Evolutionary conservation across 306 rosid species (phyloP), one percentile per base, ranked within the genome.

Genomic region (Castanea sativa): DNA sequence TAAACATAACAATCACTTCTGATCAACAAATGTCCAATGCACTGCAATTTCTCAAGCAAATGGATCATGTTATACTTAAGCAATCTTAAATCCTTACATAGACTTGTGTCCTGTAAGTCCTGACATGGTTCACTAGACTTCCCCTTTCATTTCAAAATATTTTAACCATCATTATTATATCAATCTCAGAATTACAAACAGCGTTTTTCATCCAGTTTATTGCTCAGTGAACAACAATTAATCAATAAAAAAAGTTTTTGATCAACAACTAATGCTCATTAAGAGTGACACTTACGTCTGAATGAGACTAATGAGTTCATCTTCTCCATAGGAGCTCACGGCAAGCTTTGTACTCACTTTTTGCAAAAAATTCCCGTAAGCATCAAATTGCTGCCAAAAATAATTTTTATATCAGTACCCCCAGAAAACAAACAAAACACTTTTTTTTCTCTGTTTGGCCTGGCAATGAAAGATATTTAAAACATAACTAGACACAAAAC

Each of bases 321-420:
- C 93, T 75, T 95, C 99, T 5, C 99, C 99, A 76, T 95, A 95
- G 73, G 99, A 88, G 87, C 93, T 91, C 20, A 71, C 97, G 1
- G 97, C 83, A 80, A 95, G 97, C 91, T 89, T 95, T 51, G 98
- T 95, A 76, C 56, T 83, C 58, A 95, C 68, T 85, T 79, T 83
- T 80, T 95, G 98, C 90, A 92, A 75, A 75, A 95, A 61, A 35
- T 89, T 93, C 82, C 99, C 98, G 29, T 33, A 55, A 74, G 91
- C 85, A 83, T 95, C 99, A 87, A 90, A 95, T 95, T 95, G 98
- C 99, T 95, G 77, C 14, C 55, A 51, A 68, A 73, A 29, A 55
- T 16, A 13, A 27, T 27, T 43, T 69, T 29, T 35, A 61, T 7
- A 73, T 43, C 41, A 23, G 53, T 2, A 15, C 10, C 19, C 35